These are phyloP conservation scores for Paecilomyces formosus DNA, from an alignment of 2,329 filamentous ascomycete genomes.

Conservation along the genomic window DNA sequence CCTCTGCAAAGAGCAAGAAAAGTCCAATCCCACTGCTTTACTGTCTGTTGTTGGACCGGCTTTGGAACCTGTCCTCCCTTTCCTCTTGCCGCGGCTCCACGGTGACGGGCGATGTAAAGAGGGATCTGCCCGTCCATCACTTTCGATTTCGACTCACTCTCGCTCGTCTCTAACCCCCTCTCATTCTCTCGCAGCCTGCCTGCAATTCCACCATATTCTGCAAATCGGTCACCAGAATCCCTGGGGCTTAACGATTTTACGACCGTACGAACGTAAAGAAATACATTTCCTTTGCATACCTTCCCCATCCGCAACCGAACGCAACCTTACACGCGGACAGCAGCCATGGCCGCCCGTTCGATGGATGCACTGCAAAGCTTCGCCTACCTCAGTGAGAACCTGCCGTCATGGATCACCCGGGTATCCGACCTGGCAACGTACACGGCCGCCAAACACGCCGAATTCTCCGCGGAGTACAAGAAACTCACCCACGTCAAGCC, in stretches of 20 bases:
- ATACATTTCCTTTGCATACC: background rate
- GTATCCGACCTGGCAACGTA: constrained; percentile 36
- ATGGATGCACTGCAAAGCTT: constrained; percentile 41
- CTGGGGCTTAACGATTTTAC: background rate
- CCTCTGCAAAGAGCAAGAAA: background rate
- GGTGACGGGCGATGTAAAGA: background rate
- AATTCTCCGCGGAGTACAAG: constrained; percentile 37
- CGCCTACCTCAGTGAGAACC: constrained; percentile 34
- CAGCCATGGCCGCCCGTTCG: constrained; percentile 3
- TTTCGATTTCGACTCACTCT: background rate
- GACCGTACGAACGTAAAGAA: background rate
- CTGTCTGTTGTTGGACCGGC: background rate
- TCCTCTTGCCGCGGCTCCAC: background rate
- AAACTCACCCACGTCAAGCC: constrained; percentile 22
- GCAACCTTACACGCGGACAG: background rate
- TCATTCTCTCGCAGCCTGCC: background rate
- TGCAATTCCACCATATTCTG: background rate
- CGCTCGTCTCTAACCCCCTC: background rate
- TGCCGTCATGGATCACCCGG: constrained; percentile 38
- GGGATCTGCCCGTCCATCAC: background rate
- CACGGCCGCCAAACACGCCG: constrained; percentile 32
- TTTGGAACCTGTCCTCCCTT: background rate
- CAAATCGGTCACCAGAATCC: background rate
- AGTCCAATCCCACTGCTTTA: background rate
- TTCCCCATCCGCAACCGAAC: background rate